Percentiles rank a stretch among this genome's conserved stretches.
Conservation (phyloP, 495 filamentous ascomycete species). For the Pyrenula aspistea region DNA sequence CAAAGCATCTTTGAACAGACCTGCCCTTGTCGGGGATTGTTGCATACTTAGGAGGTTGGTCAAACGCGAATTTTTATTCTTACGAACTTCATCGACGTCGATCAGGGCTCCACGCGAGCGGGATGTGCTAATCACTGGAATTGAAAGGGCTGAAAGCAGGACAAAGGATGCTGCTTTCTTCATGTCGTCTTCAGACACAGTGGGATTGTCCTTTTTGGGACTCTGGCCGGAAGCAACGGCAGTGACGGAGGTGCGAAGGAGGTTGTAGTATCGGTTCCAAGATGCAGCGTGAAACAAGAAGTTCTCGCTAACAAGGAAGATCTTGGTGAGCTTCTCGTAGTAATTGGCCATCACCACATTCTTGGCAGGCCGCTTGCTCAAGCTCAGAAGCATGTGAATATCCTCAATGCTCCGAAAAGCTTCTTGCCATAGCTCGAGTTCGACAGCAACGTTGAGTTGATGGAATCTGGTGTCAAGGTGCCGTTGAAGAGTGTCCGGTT, state of each 20-base stretch:
- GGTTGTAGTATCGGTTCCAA: constrained; percentile 93
- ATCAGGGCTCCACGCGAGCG: constrained; percentile 90
- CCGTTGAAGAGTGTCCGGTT: constrained; percentile 91
- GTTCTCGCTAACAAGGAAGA: constrained; percentile 98
- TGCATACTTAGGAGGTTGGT: constrained; percentile 93
- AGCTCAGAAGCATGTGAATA: constrained; percentile 94
- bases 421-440: constrained; percentile 97
- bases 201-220: constrained; percentile 87
- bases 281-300: constrained; percentile 98
- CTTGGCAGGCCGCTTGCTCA: constrained; percentile 99
- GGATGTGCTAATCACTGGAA: constrained; percentile 97
- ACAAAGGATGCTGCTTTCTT: constrained; percentile 86
- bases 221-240: constrained; percentile 73
- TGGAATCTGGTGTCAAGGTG: constrained; percentile 97
- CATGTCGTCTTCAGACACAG: constrained; percentile 77
- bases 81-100: constrained; percentile 92
- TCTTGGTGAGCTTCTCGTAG: constrained; percentile 96
- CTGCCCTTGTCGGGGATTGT: constrained; percentile 74
- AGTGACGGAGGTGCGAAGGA: constrained; percentile 81
- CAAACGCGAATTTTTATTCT: constrained; percentile 96
- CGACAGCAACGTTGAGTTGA: constrained; percentile 94
- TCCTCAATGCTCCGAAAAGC: constrained; percentile 98
- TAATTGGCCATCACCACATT: constrained; percentile 99
- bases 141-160: constrained; percentile 86
- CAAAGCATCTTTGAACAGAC: constrained; percentile 87